Conservation (phyloP, 768 basidiomycete species). For the Porphyrellus cyaneotinctus region DNA sequence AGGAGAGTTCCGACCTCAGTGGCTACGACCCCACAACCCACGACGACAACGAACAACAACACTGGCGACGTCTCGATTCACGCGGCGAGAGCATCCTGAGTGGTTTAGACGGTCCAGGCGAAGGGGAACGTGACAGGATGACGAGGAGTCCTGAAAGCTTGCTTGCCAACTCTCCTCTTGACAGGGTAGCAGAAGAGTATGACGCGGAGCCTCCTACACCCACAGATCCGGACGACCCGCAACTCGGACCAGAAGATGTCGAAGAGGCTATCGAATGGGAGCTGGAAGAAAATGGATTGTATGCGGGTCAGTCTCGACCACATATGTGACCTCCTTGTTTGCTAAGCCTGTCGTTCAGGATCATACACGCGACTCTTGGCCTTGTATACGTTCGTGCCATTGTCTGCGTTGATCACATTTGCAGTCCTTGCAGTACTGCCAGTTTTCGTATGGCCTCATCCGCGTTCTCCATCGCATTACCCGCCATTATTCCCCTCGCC, state of each 20-base stretch:
- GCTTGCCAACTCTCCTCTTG: constrained; percentile 24
- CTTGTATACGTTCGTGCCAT: constrained; percentile 59
- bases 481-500: constrained; percentile 55
- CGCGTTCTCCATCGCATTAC: constrained; percentile 37
- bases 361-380: constrained; percentile 54
- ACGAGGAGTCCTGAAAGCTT: constrained; percentile 36
- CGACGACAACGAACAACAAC: constrained; percentile 23
- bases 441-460: constrained; percentile 42
- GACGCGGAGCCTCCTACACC: constrained; percentile 11
- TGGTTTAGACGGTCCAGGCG: constrained; percentile 24
- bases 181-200: constrained; percentile 38
- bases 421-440: constrained; percentile 50
- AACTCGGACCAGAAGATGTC: constrained; percentile 31
- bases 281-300: constrained; percentile 48
- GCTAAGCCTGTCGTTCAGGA: constrained; percentile 37
- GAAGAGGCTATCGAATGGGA: constrained; percentile 45
- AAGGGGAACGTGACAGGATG: constrained; percentile 24
- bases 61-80: constrained; percentile 32
- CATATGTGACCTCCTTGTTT: neutral
- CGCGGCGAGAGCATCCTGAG: constrained; percentile 32
- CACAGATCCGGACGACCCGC: constrained; percentile 11
- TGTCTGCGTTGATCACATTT: constrained; percentile 49
- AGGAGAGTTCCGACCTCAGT: constrained; percentile 13
- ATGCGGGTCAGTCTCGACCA: constrained; percentile 37
- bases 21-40: constrained; percentile 22